Evolutionary conservation across 495 filamentous ascomycete species (phyloP), one percentile per base, ranked within the genome.

Genomic region (Xylaria longipes): DNA sequence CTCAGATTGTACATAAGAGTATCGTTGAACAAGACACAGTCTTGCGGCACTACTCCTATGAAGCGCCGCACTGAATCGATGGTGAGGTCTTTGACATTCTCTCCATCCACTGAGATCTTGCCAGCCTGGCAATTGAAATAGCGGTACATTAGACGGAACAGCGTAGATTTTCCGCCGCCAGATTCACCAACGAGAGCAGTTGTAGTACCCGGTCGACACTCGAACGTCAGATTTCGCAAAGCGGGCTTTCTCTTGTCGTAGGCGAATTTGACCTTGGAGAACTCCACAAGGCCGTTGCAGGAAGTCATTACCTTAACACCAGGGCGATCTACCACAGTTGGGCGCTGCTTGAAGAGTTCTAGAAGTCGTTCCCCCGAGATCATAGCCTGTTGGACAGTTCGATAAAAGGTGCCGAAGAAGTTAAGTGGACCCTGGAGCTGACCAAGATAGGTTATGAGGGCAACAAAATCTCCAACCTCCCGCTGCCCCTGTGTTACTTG

Each of bases 331-430:
- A 93, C 86, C 56, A 99, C 96, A 0, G 94, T 97, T 7, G 96
- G 96, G 73, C 93, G 89, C 77, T 79, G 77, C 77, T 97, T 96
- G 86, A 99, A 99, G 45, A 98, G 83, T 79, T 99, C 97, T 63
- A 99, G 84, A 82, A 98, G 90, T 3, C 96, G 89, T 84, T 99
- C 96, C 9, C 94, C 94, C 72, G 97, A 98, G 77, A 99, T 98
- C 92, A 99, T 91, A 64, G 94, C 93, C 45, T 93, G 94, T 81
- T 98, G 96, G 27, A 98, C 96, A 70, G 94, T 95, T 46, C 96
- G 89, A 79, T 98, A 99, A 81, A 99, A 98, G 0, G 96, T 96
- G 63, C 97, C 96, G 81, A 99, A 98, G 86, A 97, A 99, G 80
- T 97, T 97, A 74, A 99, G 86, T 11, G 96, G 96, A 1, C 90